Evolutionary conservation across 345 rosid genomes (phyloP).

Genomic region (Salix koriyanagi): DNA sequence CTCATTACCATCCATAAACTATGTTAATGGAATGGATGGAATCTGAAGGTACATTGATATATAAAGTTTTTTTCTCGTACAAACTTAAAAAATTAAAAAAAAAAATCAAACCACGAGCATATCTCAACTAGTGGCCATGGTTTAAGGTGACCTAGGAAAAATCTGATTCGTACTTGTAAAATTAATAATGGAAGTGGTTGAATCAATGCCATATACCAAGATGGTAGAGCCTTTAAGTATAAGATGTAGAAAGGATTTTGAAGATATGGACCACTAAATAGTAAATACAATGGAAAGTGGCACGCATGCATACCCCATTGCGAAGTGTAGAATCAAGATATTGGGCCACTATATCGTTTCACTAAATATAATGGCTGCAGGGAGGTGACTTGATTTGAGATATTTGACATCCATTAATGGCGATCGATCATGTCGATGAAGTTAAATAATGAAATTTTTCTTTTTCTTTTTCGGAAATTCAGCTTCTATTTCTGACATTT

Average conservation of each 20-base stretch:
- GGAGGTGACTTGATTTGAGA: not conserved
- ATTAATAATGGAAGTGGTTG: not conserved
- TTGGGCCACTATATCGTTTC: conserved; percentile 1
- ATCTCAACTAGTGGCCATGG: not conserved
- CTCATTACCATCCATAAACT: not conserved
- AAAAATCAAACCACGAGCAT: too few species aligned
- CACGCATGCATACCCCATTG: not conserved
- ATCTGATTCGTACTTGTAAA: not conserved
- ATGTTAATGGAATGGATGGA: too few species aligned
- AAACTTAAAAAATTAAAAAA: too few species aligned
- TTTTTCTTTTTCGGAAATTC: not conserved
- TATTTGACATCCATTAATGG: not conserved
- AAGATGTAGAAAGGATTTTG: too few species aligned
- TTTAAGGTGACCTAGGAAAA: not conserved
- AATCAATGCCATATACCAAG: not conserved
- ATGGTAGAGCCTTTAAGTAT: not conserved
- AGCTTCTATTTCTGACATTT: too few species aligned
- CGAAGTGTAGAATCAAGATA: not conserved
- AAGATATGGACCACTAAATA: not conserved
- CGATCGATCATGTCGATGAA: not conserved
- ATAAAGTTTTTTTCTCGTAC: too few species aligned
- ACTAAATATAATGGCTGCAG: not conserved
- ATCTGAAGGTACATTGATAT: not conserved
- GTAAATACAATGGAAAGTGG: not conserved
- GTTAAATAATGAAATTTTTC: not conserved